These are phyloP conservation scores for Saccharomyces pastorianus DNA, from an alignment of 1,139 yeast genomes.

Conservation along the genomic window DNA sequence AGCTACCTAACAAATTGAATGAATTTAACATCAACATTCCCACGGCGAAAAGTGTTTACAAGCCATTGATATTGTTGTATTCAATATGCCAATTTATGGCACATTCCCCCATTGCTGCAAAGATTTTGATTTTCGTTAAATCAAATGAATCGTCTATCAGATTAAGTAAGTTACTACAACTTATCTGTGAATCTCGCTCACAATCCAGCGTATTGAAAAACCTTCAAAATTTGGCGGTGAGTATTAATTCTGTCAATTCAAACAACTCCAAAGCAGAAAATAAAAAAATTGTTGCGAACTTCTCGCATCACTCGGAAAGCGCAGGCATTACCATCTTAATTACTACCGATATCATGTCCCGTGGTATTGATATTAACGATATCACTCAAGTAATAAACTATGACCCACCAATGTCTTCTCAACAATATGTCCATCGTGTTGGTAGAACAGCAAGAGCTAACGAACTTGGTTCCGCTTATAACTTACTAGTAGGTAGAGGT, in stretches of 20 bases:
- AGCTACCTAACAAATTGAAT: conserved; percentile 47
- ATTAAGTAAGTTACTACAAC: conserved; percentile 50
- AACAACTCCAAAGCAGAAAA: conserved; percentile 45
- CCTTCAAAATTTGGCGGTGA: conserved; percentile 5
- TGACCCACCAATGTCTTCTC: conserved; percentile 79
- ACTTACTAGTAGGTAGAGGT: conserved; percentile 63
- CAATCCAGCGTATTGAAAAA: conserved; percentile 17
- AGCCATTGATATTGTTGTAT: conserved; percentile 64
- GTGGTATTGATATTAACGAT: conserved; percentile 80
- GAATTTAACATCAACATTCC: conserved; percentile 48
- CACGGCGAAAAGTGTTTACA: conserved; percentile 50
- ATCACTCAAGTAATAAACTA: conserved; percentile 77
- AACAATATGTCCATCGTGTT: conserved; percentile 90
- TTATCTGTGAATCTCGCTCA: conserved; percentile 33
- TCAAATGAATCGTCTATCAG: conserved; percentile 84
- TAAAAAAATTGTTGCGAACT: conserved; percentile 45
- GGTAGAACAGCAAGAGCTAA: conserved; percentile 97
- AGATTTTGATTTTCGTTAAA: conserved; percentile 61
- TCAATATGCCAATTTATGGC: conserved; percentile 33
- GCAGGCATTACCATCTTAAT: conserved; percentile 49
- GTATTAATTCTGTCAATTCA: conserved; percentile 38
- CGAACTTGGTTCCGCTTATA: conserved; percentile 63
- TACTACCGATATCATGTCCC: conserved; percentile 87
- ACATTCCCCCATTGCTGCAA: neutral
- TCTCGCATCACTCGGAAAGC: conserved; percentile 31